Conservation (phyloP, 495 filamentous ascomycete genomes). For the Hypoxylon lienhwacheense region DNA sequence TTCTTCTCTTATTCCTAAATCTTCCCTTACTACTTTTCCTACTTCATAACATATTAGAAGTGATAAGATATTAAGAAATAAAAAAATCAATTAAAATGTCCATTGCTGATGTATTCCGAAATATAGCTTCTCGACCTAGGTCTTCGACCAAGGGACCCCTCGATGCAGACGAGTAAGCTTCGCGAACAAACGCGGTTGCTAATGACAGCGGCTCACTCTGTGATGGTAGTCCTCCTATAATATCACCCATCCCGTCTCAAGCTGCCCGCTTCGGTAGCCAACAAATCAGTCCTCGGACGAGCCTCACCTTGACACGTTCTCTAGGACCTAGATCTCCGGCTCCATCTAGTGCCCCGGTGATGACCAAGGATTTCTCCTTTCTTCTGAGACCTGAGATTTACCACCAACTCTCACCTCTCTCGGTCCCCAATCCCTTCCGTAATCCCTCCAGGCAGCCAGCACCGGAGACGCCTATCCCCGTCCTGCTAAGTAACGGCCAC, state of each 20-base stretch:
- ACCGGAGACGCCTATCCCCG: slow-evolving; percentile 52
- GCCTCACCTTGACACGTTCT: slow-evolving; percentile 15
- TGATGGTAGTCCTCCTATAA: slow-evolving; percentile 28
- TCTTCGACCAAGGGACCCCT: slow-evolving; percentile 61
- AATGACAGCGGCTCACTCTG: slow-evolving; percentile 13
- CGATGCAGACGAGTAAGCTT: slow-evolving; percentile 56
- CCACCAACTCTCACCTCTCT: slow-evolving; percentile 70
- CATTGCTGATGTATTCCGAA: slow-evolving; percentile 32
- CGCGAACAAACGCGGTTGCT: slow-evolving; percentile 8
- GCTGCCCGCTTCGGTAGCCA: slow-evolving; percentile 24
- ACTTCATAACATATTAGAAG: too few relatives aligned
- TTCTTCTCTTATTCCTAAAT: neutral
- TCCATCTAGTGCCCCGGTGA: slow-evolving; percentile 24
- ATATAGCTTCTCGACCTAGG: slow-evolving; percentile 49
- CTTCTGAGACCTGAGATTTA: slow-evolving; percentile 78
- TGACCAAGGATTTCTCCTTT: slow-evolving; percentile 73
- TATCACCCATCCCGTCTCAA: slow-evolving; percentile 34
- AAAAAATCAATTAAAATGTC: slow-evolving; percentile 17
- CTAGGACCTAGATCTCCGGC: slow-evolving; percentile 33
- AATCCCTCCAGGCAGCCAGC: slow-evolving; percentile 47
- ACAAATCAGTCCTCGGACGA: slow-evolving; percentile 28
- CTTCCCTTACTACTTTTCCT: too few relatives aligned
- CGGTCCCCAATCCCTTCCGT: slow-evolving; percentile 67
- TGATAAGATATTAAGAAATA: too few relatives aligned
- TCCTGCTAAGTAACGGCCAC: slow-evolving; percentile 61